Conservation (phyloP, 2,329 filamentous ascomycete genomes). For the Ophiostoma perfectum region DNA sequence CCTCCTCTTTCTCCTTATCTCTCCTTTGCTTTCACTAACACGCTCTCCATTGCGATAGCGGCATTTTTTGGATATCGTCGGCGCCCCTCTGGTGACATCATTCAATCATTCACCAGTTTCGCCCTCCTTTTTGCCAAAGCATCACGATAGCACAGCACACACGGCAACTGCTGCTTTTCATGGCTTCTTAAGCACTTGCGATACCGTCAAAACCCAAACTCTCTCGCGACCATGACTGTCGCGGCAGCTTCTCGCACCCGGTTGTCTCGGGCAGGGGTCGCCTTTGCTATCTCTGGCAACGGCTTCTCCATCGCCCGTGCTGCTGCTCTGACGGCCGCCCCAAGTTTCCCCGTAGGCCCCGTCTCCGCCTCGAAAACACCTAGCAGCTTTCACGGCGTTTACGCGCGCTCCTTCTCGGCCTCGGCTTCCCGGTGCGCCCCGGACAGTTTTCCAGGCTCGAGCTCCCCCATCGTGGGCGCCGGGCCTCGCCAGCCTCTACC, state of each 20-base stretch:
- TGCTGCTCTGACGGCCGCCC: background rate
- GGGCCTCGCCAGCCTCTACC: slow-evolving; percentile 10
- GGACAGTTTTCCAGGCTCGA: background rate
- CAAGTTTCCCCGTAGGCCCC: background rate
- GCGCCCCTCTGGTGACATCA: slow-evolving; percentile 21
- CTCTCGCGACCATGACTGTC: slow-evolving; percentile 18
- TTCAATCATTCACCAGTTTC: slow-evolving; percentile 8
- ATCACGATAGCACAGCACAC: background rate
- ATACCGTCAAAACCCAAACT: background rate
- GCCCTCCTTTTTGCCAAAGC: background rate
- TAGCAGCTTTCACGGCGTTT: background rate
- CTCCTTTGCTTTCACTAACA: slow-evolving; percentile 13
- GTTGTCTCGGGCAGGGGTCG: slow-evolving; percentile 16
- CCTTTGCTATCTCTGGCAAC: background rate
- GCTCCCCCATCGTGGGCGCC: background rate
- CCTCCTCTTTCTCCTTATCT: background rate
- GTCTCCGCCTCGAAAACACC: background rate
- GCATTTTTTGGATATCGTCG: slow-evolving; percentile 11
- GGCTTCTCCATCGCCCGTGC: background rate
- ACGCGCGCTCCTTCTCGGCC: slow-evolving; percentile 16
- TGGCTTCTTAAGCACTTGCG: background rate
- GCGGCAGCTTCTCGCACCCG: slow-evolving; percentile 14
- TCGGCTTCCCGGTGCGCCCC: slow-evolving; percentile 9
- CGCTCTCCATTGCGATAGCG: slow-evolving; percentile 16
- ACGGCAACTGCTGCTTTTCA: background rate